Evolutionary conservation across 2,329 filamentous ascomycete species (phyloP), one percentile per base, ranked within the genome.

Genomic region (Microsporum canis): DNA sequence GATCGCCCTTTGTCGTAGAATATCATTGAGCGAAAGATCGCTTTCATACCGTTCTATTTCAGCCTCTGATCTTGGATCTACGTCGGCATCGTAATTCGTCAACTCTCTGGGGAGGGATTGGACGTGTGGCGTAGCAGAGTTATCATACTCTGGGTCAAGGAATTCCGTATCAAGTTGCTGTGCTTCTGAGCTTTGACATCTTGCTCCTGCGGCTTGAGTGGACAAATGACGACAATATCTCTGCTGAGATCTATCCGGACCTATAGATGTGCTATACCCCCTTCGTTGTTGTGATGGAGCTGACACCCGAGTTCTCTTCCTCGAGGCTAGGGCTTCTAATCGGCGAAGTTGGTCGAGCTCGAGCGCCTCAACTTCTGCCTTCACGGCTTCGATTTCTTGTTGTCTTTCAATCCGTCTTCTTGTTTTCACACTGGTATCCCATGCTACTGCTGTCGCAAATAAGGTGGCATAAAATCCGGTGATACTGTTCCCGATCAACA

Each of bases 381-480:
- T 76, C 12, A 75, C 74, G 1, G 72, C 73, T 29, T 73, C 74
- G 47, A 77, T 75, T 65, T 74, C 73, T 66, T 76, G 71, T 61
- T 74, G 70, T 71, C 70, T 72, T 62, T 76, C 73, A 59, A 70
- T 66, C 41, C 73, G 73, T 36, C 72, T 72, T 64, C 72, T 68
- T 57, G 70, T 69, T 63, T 78, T 78, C 10, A 68, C 70, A 57
- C 68, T 69, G 6, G 73, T 71, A 67, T 78, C 75, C 57, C 71
- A 71, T 38, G 77, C 67, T 27, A 75, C 70, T 14, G 76, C 75
- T 6, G 70, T 71, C 5, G 73, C 75, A 51, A 77, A 76, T 17
- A 78, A 73, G 55, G 74, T 74, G 7, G 73, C 74, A 64, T 77
- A 76, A n/a, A 77, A 67, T n/a, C 72, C 70, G 0, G 75, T 76